A percentile compares a stretch with the other conserved stretches of the same genome.
Evolutionary conservation across 1,284 basidiomycete genomes (phyloP).

Genomic region (Ustilago trichophora): DNA sequence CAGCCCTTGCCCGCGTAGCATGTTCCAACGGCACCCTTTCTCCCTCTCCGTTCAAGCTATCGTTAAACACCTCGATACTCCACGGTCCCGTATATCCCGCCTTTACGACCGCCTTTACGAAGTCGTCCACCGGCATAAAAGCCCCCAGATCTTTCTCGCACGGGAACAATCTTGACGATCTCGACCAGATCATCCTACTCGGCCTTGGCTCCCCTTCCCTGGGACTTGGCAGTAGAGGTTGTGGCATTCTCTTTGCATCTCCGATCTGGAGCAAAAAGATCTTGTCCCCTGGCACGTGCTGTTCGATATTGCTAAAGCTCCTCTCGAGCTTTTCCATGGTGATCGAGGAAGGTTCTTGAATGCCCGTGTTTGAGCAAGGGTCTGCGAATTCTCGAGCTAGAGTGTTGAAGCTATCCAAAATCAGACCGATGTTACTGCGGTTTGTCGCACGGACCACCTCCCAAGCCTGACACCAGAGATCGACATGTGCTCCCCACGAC

Average conservation of each 20-base stretch:
- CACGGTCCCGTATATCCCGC: constrained; percentile 65
- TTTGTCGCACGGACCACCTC: constrained; percentile 51
- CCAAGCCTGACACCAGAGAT: constrained; percentile 64
- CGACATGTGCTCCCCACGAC: constrained; percentile 45
- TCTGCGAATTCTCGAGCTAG: constrained; percentile 65
- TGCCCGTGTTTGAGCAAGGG: constrained; percentile 27
- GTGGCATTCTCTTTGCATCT: constrained; percentile 13
- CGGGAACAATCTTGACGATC: constrained; percentile 64
- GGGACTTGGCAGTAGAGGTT: constrained; percentile 35
- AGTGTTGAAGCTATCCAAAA: constrained; percentile 67
- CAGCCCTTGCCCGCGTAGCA: constrained; percentile 47
- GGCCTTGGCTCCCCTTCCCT: constrained; percentile 58
- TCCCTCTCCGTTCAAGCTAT: constrained; percentile 36
- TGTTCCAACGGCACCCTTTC: constrained; percentile 45
- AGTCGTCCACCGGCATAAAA: constrained; percentile 65
- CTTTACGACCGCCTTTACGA: constrained; percentile 53
- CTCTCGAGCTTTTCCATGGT: not conserved
- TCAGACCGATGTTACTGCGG: constrained; percentile 64
- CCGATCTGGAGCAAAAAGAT: constrained; percentile 42
- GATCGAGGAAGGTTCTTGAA: constrained; percentile 5
- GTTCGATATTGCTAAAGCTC: not conserved
- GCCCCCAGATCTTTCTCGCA: constrained; percentile 61
- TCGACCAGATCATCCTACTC: constrained; percentile 65
- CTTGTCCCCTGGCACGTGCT: constrained; percentile 5
- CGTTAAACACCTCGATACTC: constrained; percentile 67